Conservation (phyloP, 2,329 filamentous ascomycete species). For the Penicillium sp. region DNA sequence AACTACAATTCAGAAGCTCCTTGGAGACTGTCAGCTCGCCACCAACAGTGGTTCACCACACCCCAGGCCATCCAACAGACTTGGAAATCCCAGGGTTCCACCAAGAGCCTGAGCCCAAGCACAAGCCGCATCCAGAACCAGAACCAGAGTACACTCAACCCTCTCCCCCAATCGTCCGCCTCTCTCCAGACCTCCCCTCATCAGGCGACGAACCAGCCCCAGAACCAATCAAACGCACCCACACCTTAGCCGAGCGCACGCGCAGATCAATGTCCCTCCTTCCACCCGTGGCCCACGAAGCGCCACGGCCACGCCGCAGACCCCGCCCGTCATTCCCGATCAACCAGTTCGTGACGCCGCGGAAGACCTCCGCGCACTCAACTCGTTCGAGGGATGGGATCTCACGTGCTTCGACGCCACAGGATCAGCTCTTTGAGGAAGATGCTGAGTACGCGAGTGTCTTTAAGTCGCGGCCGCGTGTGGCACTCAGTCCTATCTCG, state of each 20-base stretch:
- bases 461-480: slow-evolving; percentile 79
- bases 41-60: background rate
- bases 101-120: background rate
- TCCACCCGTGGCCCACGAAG: slow-evolving; percentile 37
- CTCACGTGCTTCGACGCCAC: slow-evolving; percentile 52
- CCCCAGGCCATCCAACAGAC: background rate
- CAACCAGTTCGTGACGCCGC: slow-evolving; percentile 58
- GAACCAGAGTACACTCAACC: slow-evolving; percentile 2
- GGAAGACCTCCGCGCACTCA: slow-evolving; percentile 30
- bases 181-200: slow-evolving; percentile 9
- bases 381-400: slow-evolving; percentile 3
- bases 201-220: slow-evolving; percentile 13
- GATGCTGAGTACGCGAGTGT: slow-evolving; percentile 77
- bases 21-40: background rate
- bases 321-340: slow-evolving; percentile 47
- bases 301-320: slow-evolving; percentile 30
- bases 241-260: slow-evolving; percentile 72
- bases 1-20: background rate
- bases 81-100: background rate
- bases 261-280: slow-evolving; percentile 73
- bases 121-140: slow-evolving; percentile 3
- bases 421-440: slow-evolving; percentile 68
- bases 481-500: slow-evolving; percentile 69
- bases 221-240: slow-evolving; percentile 26
- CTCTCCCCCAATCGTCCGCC: slow-evolving; percentile 15